Percentiles rank a stretch among this genome's conserved stretches.
These are phyloP conservation scores for Pythium brachiatum DNA, from an alignment of 352 stramenopile genomes.

Conservation along the genomic window DNA sequence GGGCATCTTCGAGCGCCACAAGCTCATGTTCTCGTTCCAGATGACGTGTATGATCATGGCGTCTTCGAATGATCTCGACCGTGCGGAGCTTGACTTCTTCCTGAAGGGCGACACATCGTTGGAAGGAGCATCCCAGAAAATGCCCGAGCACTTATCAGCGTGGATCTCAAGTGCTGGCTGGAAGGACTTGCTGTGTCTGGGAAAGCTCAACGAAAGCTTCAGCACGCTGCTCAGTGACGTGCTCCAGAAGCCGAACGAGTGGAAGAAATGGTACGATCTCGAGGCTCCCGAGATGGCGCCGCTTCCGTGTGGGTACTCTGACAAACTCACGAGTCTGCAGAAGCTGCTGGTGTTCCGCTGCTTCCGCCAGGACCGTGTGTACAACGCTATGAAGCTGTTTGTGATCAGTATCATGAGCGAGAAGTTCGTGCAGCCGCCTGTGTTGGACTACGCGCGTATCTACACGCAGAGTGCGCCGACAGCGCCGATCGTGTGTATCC, in stretches of 20 bases:
- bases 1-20: slow-evolving; percentile 97
- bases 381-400: slow-evolving; percentile 96
- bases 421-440: slow-evolving; percentile 94
- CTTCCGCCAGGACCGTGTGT: slow-evolving; percentile 94
- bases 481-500: slow-evolving; percentile 94
- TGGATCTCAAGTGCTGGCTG: slow-evolving; percentile 90
- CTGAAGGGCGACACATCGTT: slow-evolving; percentile 95
- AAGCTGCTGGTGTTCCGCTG: slow-evolving; percentile 92
- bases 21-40: slow-evolving; percentile 97
- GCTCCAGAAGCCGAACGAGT: slow-evolving; percentile 48
- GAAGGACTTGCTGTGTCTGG: slow-evolving; percentile 91
- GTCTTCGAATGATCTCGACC: slow-evolving; percentile 79
- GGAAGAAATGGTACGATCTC: slow-evolving; percentile 94
- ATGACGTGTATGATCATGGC: slow-evolving; percentile 96
- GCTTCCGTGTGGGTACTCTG: slow-evolving; percentile 80
- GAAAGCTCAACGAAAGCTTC: slow-evolving; percentile 71
- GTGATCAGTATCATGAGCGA: slow-evolving; percentile 91
- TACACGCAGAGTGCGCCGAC: slow-evolving; percentile 86
- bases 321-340: slow-evolving; percentile 84
- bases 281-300: slow-evolving; percentile 85
- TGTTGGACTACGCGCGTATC: slow-evolving; percentile 93
- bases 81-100: slow-evolving; percentile 93
- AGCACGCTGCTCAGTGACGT: slow-evolving; percentile 50
- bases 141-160: slow-evolving; percentile 53
- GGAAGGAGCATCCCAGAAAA: slow-evolving; percentile 61